These are phyloP conservation scores for Yamadazyma dendronema DNA, from an alignment of 1,139 yeast species.

Conservation along the genomic window DNA sequence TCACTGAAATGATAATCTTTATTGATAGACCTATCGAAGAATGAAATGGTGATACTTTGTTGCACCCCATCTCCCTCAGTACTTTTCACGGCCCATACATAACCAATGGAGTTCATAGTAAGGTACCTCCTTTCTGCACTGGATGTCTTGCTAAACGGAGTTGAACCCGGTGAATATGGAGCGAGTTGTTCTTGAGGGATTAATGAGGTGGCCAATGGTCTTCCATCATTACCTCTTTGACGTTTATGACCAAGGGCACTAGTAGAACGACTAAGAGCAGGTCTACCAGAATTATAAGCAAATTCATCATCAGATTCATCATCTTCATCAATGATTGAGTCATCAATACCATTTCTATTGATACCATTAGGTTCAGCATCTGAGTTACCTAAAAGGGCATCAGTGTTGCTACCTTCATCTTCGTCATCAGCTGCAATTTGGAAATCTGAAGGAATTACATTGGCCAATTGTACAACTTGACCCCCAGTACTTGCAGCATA, in stretches of 20 bases:
- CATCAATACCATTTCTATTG: constrained; percentile 16
- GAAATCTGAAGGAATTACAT: background rate
- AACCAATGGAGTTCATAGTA: constrained; percentile 79
- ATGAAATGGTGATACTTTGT: constrained; percentile 77
- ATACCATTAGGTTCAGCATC: constrained; percentile 16
- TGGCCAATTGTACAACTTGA: constrained; percentile 21
- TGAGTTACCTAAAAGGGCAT: constrained; percentile 15
- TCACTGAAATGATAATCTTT: constrained; percentile 89
- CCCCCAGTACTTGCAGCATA: constrained; percentile 60
- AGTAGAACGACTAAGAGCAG: background rate
- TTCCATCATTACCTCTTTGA: constrained; percentile 20
- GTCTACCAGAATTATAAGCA: constrained; percentile 8
- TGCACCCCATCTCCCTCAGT: constrained; percentile 22
- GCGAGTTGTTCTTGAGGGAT: constrained; percentile 7
- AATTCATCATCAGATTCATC: constrained; percentile 16
- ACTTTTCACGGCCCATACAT: constrained; percentile 69
- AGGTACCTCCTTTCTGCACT: constrained; percentile 61
- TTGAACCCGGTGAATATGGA: constrained; percentile 75
- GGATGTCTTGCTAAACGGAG: constrained; percentile 61
- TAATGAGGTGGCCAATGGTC: constrained; percentile 2
- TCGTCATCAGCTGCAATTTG: constrained; percentile 20
- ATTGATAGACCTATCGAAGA: constrained; percentile 77
- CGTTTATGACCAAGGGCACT: constrained; percentile 19
- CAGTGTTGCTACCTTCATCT: constrained; percentile 26
- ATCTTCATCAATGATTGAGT: constrained; percentile 30